Evolutionary conservation across 306 rosid genomes (phyloP).

Genomic region (Casuarina equisetifolia): DNA sequence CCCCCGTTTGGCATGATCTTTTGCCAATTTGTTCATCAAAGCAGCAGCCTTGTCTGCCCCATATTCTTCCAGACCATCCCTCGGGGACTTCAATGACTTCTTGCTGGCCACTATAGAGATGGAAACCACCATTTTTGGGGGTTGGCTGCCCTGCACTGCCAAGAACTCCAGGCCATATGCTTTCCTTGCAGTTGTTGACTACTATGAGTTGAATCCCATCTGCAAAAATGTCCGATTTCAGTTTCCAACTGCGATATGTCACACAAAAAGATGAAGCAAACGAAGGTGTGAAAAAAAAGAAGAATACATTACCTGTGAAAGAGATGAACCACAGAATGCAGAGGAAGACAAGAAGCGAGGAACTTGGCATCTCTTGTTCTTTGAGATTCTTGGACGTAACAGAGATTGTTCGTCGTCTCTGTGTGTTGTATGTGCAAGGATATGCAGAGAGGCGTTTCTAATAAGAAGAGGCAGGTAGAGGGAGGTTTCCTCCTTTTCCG

Average conservation of each 20-base stretch:
- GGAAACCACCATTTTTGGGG: constrained; percentile 63
- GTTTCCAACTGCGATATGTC: not conserved
- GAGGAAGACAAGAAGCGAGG: constrained; percentile 29
- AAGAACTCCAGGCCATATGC: constrained; percentile 75
- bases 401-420: constrained; percentile 8
- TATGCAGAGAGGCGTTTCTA: not conserved
- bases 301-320: constrained; percentile 29
- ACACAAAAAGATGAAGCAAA: not conserved
- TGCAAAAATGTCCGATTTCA: constrained; percentile 11
- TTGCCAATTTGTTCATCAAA: constrained; percentile 42
- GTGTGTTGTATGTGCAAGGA: not conserved
- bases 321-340: constrained; percentile 39
- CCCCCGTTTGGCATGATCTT: constrained; percentile 64
- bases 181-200: constrained; percentile 69
- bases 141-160: constrained; percentile 51
- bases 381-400: constrained; percentile 9
- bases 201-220: constrained; percentile 57
- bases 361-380: constrained; percentile 34
- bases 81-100: constrained; percentile 39
- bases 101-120: constrained; percentile 54
- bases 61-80: constrained; percentile 73
- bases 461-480: not conserved
- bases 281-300: not conserved
- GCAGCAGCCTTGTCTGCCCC: constrained; percentile 78
- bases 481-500: constrained; percentile 36